phyloP scores from a whole-genome alignment of 1,284 basidiomycete species.

The Inonotus hispidus region DNA sequence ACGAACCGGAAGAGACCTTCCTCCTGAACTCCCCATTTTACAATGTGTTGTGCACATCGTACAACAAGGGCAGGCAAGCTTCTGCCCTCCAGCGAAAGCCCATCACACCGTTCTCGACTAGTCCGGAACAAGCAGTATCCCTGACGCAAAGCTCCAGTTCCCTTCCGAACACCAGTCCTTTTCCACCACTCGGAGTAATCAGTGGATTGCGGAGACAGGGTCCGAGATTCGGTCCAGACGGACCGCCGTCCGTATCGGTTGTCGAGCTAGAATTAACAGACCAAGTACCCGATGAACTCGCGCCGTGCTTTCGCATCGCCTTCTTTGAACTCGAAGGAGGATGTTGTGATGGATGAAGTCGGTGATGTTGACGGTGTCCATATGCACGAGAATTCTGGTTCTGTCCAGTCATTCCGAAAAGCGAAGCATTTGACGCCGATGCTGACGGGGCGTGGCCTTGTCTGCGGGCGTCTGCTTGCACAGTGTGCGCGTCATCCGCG shows the following conservation, averaged over 20 bases:
- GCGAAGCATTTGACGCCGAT: slow-evolving; percentile 3
- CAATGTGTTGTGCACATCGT: slow-evolving; percentile 74
- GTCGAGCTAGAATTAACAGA: slow-evolving; percentile 43
- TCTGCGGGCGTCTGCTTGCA: slow-evolving; percentile 27
- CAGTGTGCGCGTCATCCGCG: slow-evolving; percentile 36
- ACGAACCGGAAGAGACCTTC: slow-evolving; percentile 78
- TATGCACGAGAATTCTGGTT: not conserved
- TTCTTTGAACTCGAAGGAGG: slow-evolving; percentile 12
- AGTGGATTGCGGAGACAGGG: slow-evolving; percentile 48
- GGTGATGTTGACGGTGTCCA: not conserved
- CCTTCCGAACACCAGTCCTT: slow-evolving; percentile 61
- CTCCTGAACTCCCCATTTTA: slow-evolving; percentile 76
- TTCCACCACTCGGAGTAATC: slow-evolving; percentile 19
- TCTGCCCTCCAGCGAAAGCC: slow-evolving; percentile 44
- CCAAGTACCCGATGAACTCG: slow-evolving; percentile 48
- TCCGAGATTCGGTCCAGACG: slow-evolving; percentile 48
- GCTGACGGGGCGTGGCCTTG: not conserved
- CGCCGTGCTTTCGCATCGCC: slow-evolving; percentile 29
- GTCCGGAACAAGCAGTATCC: slow-evolving; percentile 47
- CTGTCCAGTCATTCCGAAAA: slow-evolving; percentile 5
- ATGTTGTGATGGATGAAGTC: not conserved
- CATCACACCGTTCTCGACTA: slow-evolving; percentile 19
- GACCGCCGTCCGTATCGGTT: slow-evolving; percentile 47
- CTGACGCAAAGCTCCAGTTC: slow-evolving; percentile 51
- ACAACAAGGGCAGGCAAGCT: slow-evolving; percentile 67